Conservation (phyloP, 352 stramenopile genomes). For the Hyaloperonospora arabidopsidis region DNA sequence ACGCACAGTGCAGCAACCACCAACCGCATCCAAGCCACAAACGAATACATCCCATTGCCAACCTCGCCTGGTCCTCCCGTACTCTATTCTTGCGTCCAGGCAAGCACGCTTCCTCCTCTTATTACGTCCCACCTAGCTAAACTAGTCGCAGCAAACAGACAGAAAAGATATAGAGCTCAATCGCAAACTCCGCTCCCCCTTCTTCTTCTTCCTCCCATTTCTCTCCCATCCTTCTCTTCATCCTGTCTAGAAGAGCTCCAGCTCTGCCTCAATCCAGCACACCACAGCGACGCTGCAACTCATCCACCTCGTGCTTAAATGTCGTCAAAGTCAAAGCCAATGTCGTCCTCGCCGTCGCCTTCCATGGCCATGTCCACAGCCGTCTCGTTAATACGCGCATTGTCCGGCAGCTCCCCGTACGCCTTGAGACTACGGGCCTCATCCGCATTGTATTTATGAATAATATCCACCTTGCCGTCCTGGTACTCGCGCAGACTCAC, state of each 20-base stretch:
- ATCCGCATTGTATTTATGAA: conserved; percentile 98
- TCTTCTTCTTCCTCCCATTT: background rate
- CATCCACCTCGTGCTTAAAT: conserved; percentile 48
- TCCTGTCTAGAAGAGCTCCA: background rate
- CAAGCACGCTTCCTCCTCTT: conserved; percentile 7
- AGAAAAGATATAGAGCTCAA: background rate
- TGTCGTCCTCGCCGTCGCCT: conserved; percentile 76
- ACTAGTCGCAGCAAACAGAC: conserved; percentile 16
- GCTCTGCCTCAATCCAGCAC: background rate
- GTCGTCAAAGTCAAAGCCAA: conserved; percentile 87
- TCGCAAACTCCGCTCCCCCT: too few relatives aligned
- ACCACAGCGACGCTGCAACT: background rate
- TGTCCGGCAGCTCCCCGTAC: conserved; percentile 99
- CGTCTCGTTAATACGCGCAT: conserved; percentile 86
- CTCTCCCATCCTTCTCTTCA: background rate
- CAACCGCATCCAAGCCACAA: conserved; percentile 19
- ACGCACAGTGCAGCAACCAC: conserved; percentile 1
- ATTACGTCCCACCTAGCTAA: conserved; percentile 13
- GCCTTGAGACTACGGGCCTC: conserved; percentile 98
- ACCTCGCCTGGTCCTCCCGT: conserved; percentile 5
- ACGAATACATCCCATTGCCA: conserved; percentile 32
- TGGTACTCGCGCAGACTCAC: conserved; percentile 99
- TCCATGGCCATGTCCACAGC: conserved; percentile 82
- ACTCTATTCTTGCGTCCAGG: conserved; percentile 13
- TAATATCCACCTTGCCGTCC: conserved; percentile 99